Evolutionary conservation across 306 rosid species (phyloP).

Genomic region (Erythrophleum fordii): DNA sequence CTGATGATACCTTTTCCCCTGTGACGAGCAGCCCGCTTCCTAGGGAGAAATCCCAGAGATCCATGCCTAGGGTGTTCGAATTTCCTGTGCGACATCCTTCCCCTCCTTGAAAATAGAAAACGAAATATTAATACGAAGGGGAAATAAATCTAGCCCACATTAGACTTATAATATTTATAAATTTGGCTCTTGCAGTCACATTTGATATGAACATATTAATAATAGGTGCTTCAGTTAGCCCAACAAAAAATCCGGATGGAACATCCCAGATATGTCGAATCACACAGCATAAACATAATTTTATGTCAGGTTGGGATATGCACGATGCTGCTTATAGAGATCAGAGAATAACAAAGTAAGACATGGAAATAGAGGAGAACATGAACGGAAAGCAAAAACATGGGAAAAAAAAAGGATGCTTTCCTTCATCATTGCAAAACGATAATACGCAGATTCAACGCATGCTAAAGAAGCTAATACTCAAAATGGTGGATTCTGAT

Average conservation of each 20-base stretch:
- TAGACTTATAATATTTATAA: background rate
- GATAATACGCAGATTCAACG: background rate
- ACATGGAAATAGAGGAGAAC: background rate
- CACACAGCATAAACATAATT: background rate
- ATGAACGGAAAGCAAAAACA: background rate
- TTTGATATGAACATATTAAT: background rate
- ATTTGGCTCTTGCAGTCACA: background rate
- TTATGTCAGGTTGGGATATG: background rate
- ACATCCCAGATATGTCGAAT: background rate
- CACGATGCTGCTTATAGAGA: background rate
- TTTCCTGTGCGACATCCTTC: slow-evolving; percentile 85
- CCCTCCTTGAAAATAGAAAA: slow-evolving; percentile 33
- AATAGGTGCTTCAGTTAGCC: background rate
- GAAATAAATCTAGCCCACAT: background rate
- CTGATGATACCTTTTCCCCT: slow-evolving; percentile 69
- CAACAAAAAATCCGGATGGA: background rate
- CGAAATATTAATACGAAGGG: background rate
- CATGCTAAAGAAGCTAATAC: too few species aligned
- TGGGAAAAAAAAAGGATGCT: background rate
- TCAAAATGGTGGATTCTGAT: background rate
- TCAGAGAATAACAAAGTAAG: background rate
- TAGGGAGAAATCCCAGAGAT: slow-evolving; percentile 83
- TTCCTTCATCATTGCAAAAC: background rate
- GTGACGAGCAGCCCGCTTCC: slow-evolving; percentile 84
- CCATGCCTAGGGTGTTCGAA: slow-evolving; percentile 93